Evolutionary conservation across 441 rosid genomes (phyloP).

Genomic region (Rhodomyrtus psidioides): DNA sequence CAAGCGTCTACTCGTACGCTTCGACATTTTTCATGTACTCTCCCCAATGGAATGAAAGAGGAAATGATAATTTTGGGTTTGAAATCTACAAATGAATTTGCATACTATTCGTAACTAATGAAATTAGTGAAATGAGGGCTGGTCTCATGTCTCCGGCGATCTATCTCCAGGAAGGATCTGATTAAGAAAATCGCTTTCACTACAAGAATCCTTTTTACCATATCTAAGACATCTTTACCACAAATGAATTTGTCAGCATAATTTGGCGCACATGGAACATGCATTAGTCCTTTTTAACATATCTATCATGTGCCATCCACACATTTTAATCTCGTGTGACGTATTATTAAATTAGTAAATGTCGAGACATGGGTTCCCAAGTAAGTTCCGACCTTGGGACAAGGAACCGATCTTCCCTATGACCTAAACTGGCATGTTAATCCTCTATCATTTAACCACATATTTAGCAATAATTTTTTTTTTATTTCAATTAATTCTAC

Average conservation of each 20-base stretch:
- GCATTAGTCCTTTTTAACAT: too few relatives aligned
- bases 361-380: too few relatives aligned
- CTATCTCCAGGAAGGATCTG: neutral
- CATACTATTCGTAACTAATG: neutral
- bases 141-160: neutral
- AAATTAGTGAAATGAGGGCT: neutral
- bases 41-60: fast-evolving
- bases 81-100: neutral
- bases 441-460: neutral
- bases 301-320: too few relatives aligned
- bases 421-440: neutral
- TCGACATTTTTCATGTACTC: neutral
- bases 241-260: too few relatives aligned
- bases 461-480: neutral
- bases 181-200: neutral
- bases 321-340: too few relatives aligned
- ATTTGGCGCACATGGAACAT: too few relatives aligned
- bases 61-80: neutral
- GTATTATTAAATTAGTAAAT: too few relatives aligned
- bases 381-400: too few relatives aligned
- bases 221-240: too few relatives aligned
- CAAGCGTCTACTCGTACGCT: neutral
- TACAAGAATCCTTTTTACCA: too few relatives aligned
- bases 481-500: neutral
- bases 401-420: too few relatives aligned